Evolutionary conservation across 768 basidiomycete genomes (phyloP), one percentile per base, ranked within the genome.

Genomic region (Cyclocybe aegerita): DNA sequence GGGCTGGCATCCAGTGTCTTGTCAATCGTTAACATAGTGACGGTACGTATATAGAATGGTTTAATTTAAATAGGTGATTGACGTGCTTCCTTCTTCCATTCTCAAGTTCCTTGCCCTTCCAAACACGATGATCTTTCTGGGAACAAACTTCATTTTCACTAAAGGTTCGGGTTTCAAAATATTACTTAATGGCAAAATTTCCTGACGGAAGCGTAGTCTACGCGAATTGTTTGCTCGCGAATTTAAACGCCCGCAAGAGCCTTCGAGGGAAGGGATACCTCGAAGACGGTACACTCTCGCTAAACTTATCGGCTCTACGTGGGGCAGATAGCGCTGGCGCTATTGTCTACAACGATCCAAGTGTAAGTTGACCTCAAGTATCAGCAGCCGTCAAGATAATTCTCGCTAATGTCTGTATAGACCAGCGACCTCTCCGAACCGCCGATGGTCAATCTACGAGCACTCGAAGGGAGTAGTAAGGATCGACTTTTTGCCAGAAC

Each of bases 211-310:
- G 5, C 15, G n/a, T 36, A 60, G 58, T 60, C 0, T 60, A 60
- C 36, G 55, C 58, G 16, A 60, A 60, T 30, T 56, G 56, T n/a
- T 36, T 60, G 6, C 58, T 60, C n/a, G 58, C 53, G 9, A 60
- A 60, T 38, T 38, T 60, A 3, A 60, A 60, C 49, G 53, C 56
- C 10, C 46, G 58, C 12, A 48, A 60, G 9, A 23, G 23, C 7
- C 36, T 37, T 15, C 36, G 36, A 11, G 36, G 36, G 11, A 37
- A 37, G 15, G 36, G 36, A 15, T 37, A 37, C 15, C 15, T 15
- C 36, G 15, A 37, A 11, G 36, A 37, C 15, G 36, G 36, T 11
- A 37, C 36, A 4, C 36, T 37, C 36, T 37, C 36, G 11, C 36
- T 37, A 37, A 37, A 42, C 17, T 15, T 37, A 11, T 37, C 36